phyloP scores from a whole-genome alignment of 2,329 filamentous ascomycete genomes.

The Curvularia sp. region DNA sequence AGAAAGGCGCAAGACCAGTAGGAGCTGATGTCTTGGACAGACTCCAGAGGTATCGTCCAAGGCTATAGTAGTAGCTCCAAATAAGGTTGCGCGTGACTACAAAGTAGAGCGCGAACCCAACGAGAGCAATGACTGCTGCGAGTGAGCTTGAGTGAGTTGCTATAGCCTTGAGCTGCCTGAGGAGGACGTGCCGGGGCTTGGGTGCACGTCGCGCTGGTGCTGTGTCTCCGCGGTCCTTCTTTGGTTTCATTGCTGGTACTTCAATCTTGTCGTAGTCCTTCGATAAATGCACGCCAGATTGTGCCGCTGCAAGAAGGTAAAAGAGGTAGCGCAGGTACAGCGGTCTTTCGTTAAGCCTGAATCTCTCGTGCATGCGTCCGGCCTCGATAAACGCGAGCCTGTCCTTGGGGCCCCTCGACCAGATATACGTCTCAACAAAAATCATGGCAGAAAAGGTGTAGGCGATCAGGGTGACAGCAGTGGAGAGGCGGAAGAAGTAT shows the following conservation, averaged over 20 bases:
- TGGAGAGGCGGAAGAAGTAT: conserved; percentile 65
- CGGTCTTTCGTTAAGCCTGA: conserved; percentile 82
- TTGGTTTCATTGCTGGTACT: conserved; percentile 50
- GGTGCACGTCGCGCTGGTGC: conserved; percentile 14
- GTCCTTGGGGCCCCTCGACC: conserved; percentile 65
- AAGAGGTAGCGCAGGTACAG: conserved; percentile 80
- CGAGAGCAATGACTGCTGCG: conserved; percentile 59
- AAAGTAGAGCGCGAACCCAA: conserved; percentile 38
- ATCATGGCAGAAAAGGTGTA: conserved; percentile 79
- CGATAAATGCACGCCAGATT: conserved; percentile 73
- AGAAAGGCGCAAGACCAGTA: conserved; percentile 64
- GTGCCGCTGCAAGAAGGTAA: conserved; percentile 70
- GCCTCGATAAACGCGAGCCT: conserved; percentile 77
- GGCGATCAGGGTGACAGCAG: conserved; percentile 74
- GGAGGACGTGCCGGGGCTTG: conserved; percentile 32
- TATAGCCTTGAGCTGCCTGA: conserved; percentile 27
- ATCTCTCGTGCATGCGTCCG: conserved; percentile 69
- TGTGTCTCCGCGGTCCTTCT: conserved; percentile 25
- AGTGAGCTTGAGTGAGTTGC: conserved; percentile 23
- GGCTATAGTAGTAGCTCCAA: conserved; percentile 65
- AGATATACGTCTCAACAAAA: conserved; percentile 83
- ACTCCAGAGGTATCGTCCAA: conserved; percentile 76
- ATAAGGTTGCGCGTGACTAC: conserved; percentile 36
- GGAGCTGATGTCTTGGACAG: conserved; percentile 70
- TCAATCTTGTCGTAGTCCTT: conserved; percentile 74